phyloP scores from a whole-genome alignment of 2,329 filamentous ascomycete genomes.

The Xylariales sp. region DNA sequence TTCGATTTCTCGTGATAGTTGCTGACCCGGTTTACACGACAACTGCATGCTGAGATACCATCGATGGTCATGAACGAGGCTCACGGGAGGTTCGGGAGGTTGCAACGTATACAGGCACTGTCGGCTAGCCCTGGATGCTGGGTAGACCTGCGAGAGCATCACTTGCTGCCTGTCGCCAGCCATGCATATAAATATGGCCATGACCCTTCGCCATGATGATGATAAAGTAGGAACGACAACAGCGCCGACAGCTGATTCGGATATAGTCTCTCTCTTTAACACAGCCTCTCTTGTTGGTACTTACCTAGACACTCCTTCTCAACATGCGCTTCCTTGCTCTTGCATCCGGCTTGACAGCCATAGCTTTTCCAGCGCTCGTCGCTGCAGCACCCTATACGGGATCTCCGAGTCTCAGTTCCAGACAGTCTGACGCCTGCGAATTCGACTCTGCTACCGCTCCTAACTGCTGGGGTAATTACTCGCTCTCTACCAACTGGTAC shows the following conservation, averaged over 20 bases:
- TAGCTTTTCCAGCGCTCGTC: constrained; percentile 37
- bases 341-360: constrained; percentile 39
- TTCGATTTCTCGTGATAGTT: constrained; percentile 18
- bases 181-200: constrained; percentile 33
- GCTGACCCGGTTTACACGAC: constrained; percentile 8
- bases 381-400: constrained; percentile 37
- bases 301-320: constrained; percentile 34
- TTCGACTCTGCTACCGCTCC: constrained; percentile 48
- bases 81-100: constrained; percentile 9
- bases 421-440: constrained; percentile 38
- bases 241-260: constrained; percentile 32
- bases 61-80: constrained; percentile 9
- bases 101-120: constrained; percentile 10
- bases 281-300: constrained; percentile 15
- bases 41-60: constrained; percentile 7
- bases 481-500: constrained; percentile 60
- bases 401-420: constrained; percentile 31
- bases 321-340: constrained; percentile 36
- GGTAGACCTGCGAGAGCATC: neutral
- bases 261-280: constrained; percentile 28
- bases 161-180: constrained; percentile 4
- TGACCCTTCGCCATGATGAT: constrained; percentile 17
- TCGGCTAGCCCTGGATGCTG: neutral
- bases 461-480: constrained; percentile 60
- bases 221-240: constrained; percentile 26